Percentiles rank a stretch among this genome's conserved stretches.
Evolutionary conservation across 148 eudicot species (phyloP).

Genomic region (Silene latifolia): DNA sequence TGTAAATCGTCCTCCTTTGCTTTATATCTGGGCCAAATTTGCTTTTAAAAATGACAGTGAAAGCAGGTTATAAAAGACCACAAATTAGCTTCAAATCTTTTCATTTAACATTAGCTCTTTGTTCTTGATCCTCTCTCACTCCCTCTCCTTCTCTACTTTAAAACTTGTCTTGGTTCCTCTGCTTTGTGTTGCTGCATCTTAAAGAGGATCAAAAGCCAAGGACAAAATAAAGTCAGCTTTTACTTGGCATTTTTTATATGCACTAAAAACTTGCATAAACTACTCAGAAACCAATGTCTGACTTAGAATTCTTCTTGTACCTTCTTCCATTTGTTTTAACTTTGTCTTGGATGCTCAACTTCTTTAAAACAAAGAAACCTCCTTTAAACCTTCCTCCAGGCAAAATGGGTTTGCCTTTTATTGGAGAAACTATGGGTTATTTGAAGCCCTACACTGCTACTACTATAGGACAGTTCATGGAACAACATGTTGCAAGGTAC

Average conservation of each 20-base stretch:
- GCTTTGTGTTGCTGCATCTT: slow-evolving; percentile 23
- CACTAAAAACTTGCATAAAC: slow-evolving; percentile 7
- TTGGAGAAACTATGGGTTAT: slow-evolving; percentile 88
- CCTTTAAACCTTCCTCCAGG: slow-evolving; percentile 81
- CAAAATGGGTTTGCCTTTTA: slow-evolving; percentile 82
- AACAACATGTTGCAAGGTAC: slow-evolving; percentile 70
- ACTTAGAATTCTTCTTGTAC: slow-evolving; percentile 55
- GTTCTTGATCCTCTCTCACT: slow-evolving; percentile 17
- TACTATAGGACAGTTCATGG: slow-evolving; percentile 83
- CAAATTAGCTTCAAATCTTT: slow-evolving; percentile 22
- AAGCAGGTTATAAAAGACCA: slow-evolving; percentile 32
- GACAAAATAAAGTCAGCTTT: slow-evolving; percentile 4
- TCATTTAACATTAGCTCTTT: slow-evolving; percentile 26
- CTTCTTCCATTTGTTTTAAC: slow-evolving; percentile 42
- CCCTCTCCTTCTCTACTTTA: background rate
- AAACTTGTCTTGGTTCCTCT: slow-evolving; percentile 1
- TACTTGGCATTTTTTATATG: slow-evolving; percentile 4
- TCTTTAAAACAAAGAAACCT: slow-evolving; percentile 37
- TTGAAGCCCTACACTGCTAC: slow-evolving; percentile 82
- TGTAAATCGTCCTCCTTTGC: slow-evolving; percentile 1
- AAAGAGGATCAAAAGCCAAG: slow-evolving; percentile 9
- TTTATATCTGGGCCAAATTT: background rate
- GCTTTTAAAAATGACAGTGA: slow-evolving; percentile 13
- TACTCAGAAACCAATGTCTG: slow-evolving; percentile 45
- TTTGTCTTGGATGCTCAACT: slow-evolving; percentile 38